Conservation (phyloP, 805 yeast species). For the Candida alai region DNA sequence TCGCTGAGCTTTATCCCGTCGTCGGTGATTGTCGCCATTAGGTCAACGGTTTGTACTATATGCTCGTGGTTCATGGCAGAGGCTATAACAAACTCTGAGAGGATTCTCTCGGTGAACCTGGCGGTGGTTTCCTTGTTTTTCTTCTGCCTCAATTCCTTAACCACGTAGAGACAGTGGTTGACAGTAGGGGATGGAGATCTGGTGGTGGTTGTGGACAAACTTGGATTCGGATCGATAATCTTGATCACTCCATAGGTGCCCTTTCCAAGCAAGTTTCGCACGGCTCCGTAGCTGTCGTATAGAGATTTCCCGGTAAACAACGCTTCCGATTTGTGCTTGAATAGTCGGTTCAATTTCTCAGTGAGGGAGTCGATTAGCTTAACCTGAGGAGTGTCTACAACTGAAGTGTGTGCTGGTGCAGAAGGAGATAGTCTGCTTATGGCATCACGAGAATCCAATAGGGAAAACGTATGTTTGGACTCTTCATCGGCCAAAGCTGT, state of each 20-base stretch:
- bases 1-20: constrained; percentile 21
- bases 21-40: constrained; percentile 45
- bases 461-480: constrained; percentile 29
- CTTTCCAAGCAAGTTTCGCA: constrained; percentile 32
- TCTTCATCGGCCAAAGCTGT: constrained; percentile 27
- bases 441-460: constrained; percentile 19
- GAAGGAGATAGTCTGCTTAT: constrained; percentile 21
- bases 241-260: constrained; percentile 38
- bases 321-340: constrained; percentile 5
- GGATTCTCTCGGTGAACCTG: constrained; percentile 65
- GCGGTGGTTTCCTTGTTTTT: constrained; percentile 19
- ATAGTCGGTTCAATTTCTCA: constrained; percentile 15
- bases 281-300: constrained; percentile 30
- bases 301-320: constrained; percentile 20
- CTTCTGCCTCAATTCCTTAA: constrained; percentile 28
- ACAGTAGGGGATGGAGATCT: constrained; percentile 1
- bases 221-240: constrained; percentile 24
- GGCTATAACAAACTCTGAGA: constrained; percentile 88
- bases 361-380: constrained; percentile 20
- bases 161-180: constrained; percentile 21
- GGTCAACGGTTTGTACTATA: constrained; percentile 72
- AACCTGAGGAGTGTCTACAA: constrained; percentile 28
- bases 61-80: constrained; percentile 72
- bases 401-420: constrained; percentile 15
- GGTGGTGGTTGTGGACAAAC: too few relatives aligned